These are phyloP conservation scores for Melampsora larici-populina DNA, from an alignment of 1,284 basidiomycete genomes.

Conservation along the genomic window DNA sequence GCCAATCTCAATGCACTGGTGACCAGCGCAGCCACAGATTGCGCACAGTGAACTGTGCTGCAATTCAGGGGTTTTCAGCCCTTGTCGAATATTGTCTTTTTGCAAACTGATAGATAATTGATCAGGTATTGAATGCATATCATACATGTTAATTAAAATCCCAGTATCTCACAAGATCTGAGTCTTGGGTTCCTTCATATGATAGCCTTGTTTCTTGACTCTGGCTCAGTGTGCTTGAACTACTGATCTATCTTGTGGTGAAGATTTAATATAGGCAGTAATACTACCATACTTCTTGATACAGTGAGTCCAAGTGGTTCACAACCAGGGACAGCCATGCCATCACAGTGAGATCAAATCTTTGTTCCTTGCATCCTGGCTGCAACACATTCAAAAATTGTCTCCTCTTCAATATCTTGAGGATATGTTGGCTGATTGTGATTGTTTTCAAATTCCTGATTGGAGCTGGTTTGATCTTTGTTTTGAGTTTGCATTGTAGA, in stretches of 20 bases:
- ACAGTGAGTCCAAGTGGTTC: background rate
- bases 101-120: background rate
- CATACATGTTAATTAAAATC: background rate
- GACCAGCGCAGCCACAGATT: no score
- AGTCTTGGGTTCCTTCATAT: background rate
- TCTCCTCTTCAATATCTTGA: background rate
- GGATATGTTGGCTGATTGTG: no score
- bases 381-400: background rate
- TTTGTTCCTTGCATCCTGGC: background rate
- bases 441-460: no score
- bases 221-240: background rate
- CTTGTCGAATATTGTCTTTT: background rate
- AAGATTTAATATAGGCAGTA: no score
- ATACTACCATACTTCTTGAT: background rate
- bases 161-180: background rate
- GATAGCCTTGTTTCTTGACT: background rate
- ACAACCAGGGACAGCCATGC: background rate
- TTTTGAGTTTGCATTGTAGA: no score
- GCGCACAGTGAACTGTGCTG: no score
- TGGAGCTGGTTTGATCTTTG: no score
- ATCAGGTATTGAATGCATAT: background rate
- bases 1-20: no score
- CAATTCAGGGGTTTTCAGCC: no score
- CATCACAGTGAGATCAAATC: background rate
- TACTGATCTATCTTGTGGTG: background rate